Conservation (phyloP, 106 monocot genomes). For the Dendrobium huoshanense region DNA sequence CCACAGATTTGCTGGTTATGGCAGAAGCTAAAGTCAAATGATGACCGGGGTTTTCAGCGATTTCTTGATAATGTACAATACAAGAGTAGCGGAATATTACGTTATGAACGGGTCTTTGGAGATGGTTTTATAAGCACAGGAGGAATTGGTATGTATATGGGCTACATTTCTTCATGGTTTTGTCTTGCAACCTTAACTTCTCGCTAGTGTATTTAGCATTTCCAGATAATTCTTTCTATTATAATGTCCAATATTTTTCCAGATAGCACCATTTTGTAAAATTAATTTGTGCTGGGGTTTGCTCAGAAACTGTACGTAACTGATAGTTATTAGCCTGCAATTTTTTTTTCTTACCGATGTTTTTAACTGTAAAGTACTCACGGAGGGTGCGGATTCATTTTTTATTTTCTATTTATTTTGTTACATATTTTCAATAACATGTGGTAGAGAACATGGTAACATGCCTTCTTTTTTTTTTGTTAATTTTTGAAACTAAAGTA, state of each 20-base stretch:
- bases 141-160: slow-evolving; percentile 62
- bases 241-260: neutral
- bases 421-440: no score
- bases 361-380: no score
- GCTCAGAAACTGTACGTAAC: no score
- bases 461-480: no score
- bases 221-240: neutral
- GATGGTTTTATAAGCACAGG: slow-evolving; percentile 97
- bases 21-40: slow-evolving; percentile 78
- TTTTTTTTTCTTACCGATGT: no score
- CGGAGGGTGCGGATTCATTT: no score
- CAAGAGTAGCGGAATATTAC: slow-evolving; percentile 84
- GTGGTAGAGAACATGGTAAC: no score
- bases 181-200: neutral
- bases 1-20: slow-evolving; percentile 93
- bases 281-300: no score
- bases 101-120: slow-evolving; percentile 96
- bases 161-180: neutral
- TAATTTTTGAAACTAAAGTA: no score
- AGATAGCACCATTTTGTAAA: no score
- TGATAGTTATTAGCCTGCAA: no score
- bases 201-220: neutral
- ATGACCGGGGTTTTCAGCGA: slow-evolving; percentile 75
- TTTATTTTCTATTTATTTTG: no score
- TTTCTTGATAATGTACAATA: slow-evolving; percentile 98